Conservation (phyloP, 2,329 filamentous ascomycete genomes). For the Beauveria australis region DNA sequence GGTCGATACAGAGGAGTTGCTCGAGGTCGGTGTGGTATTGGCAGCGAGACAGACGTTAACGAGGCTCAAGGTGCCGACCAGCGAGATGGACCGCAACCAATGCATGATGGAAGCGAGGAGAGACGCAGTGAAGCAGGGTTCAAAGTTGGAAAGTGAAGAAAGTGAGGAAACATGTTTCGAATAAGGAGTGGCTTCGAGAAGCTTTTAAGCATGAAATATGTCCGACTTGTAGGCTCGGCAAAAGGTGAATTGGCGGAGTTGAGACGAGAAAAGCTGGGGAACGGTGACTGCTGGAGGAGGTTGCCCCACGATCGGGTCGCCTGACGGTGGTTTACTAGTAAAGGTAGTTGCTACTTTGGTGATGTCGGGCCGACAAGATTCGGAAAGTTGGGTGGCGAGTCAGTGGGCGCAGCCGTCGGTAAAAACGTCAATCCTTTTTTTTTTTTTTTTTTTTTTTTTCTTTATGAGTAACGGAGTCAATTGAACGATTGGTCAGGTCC, state of each 20-base stretch:
- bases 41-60: not conserved
- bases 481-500: not conserved
- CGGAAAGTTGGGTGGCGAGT: not conserved
- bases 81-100: constrained; percentile 8
- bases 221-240: not conserved
- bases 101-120: constrained; percentile 7
- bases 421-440: not conserved
- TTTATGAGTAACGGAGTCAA: not conserved
- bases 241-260: not conserved
- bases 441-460: not conserved
- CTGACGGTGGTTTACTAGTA: not conserved
- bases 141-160: not conserved
- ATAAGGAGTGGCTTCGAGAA: too few species aligned
- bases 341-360: not conserved
- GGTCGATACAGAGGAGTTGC: not conserved
- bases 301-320: constrained; percentile 3
- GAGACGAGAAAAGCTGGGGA: not conserved
- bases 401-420: not conserved
- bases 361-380: constrained; percentile 6
- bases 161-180: not conserved
- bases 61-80: constrained; percentile 6
- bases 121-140: not conserved
- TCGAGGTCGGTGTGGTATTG: not conserved
- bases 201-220: not conserved
- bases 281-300: not conserved